These are phyloP conservation scores for Dryadomyces quercivorus DNA, from an alignment of 2,329 filamentous ascomycete genomes.

Conservation along the genomic window DNA sequence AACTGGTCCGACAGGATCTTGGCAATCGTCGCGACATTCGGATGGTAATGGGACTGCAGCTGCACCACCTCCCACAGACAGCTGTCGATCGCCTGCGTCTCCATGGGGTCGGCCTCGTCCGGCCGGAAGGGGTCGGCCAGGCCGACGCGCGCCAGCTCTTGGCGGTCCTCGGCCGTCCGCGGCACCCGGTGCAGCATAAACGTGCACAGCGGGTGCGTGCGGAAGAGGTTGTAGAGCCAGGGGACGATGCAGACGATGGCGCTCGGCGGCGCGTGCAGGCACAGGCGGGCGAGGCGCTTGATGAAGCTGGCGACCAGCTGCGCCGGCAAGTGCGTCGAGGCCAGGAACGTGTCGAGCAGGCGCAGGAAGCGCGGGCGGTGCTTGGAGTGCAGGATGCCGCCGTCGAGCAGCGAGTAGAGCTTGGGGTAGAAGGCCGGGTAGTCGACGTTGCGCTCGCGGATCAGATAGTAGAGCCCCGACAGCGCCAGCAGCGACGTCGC, in stretches of 20 bases:
- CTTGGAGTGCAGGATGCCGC: slow-evolving; percentile 80
- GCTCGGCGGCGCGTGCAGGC: slow-evolving; percentile 78
- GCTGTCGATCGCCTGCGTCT: slow-evolving; percentile 79
- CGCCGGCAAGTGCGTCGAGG: slow-evolving; percentile 84
- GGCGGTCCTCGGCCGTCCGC: slow-evolving; percentile 39
- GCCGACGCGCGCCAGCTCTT: slow-evolving; percentile 45
- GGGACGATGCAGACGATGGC: slow-evolving; percentile 83
- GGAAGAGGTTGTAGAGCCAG: slow-evolving; percentile 91
- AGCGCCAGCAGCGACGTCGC: slow-evolving; percentile 78
- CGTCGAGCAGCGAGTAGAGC: slow-evolving; percentile 83
- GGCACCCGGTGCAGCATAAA: slow-evolving; percentile 87
- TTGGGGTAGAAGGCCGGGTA: slow-evolving; percentile 91
- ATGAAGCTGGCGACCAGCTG: slow-evolving; percentile 89
- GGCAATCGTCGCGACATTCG: slow-evolving; percentile 86
- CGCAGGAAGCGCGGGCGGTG: slow-evolving; percentile 90
- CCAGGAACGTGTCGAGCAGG: slow-evolving; percentile 78
- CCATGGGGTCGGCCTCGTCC: slow-evolving; percentile 68
- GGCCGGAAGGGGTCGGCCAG: slow-evolving; percentile 64
- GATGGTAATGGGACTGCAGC: slow-evolving; percentile 86
- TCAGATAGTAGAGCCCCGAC: slow-evolving; percentile 89
- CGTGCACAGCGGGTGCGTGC: slow-evolving; percentile 77
- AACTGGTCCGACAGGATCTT: slow-evolving; percentile 95
- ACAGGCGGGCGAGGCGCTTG: slow-evolving; percentile 76
- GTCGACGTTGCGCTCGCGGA: slow-evolving; percentile 85
- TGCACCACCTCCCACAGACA: slow-evolving; percentile 92